Conservation (phyloP, 495 filamentous ascomycete genomes). For the Tuber melanosporum region DNA sequence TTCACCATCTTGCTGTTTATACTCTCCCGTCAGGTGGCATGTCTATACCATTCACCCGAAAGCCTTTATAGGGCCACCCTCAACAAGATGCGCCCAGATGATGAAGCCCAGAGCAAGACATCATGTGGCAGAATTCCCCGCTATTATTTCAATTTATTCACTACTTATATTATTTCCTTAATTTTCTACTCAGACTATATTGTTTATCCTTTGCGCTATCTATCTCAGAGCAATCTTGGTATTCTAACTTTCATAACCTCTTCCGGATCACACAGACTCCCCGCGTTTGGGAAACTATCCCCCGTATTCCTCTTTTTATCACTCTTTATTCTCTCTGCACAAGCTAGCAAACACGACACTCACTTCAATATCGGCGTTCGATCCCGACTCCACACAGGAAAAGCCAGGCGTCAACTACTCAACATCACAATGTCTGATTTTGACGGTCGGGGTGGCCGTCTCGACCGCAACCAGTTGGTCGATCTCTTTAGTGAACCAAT, state of each 20-base stretch:
- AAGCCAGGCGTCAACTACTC: not conserved
- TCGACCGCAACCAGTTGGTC: not conserved
- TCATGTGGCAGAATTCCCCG: not conserved
- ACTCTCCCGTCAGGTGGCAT: not conserved
- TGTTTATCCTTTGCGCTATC: not conserved
- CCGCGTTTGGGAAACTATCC: not conserved
- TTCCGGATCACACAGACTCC: not conserved
- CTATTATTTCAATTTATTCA: not conserved
- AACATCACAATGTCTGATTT: not conserved
- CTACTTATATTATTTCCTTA: not conserved
- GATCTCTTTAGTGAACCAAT: constrained; percentile 54
- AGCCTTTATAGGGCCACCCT: not conserved
- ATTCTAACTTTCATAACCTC: not conserved
- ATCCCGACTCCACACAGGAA: not conserved
- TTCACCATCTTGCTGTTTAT: not conserved
- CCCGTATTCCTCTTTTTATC: not conserved
- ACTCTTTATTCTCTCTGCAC: not conserved
- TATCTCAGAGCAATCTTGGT: not conserved
- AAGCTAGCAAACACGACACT: not conserved
- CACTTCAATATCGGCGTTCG: not conserved
- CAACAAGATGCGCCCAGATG: not conserved
- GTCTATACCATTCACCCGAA: not conserved
- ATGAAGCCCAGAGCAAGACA: not conserved
- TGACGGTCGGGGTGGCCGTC: not conserved
- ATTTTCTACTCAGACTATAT: not conserved